These are phyloP conservation scores for Agrocybe pediades DNA, from an alignment of 768 basidiomycete genomes.

Conservation along the genomic window DNA sequence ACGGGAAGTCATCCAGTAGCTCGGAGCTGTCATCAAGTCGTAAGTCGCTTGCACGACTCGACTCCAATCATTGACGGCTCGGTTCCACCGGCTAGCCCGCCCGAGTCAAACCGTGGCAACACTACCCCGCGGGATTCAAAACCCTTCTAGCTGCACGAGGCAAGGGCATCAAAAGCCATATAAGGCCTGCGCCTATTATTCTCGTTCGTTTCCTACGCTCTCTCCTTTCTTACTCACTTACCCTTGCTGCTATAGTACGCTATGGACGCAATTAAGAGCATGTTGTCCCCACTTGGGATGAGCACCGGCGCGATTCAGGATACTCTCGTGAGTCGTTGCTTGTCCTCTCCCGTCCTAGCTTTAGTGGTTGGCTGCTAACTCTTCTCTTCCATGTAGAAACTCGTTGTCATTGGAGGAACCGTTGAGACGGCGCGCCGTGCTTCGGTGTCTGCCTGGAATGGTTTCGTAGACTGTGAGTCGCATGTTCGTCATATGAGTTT, in stretches of 20 bases:
- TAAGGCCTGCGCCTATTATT: constrained; percentile 43
- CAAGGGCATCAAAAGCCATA: constrained; percentile 37
- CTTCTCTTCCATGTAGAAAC: constrained; percentile 56
- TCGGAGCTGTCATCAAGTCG: too few species aligned
- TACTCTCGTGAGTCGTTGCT: constrained; percentile 57
- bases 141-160: constrained; percentile 42
- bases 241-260: constrained; percentile 14
- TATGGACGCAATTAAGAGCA: constrained; percentile 74
- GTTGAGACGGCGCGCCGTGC: constrained; percentile 83
- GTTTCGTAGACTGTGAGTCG: constrained; percentile 80
- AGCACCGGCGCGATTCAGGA: constrained; percentile 75
- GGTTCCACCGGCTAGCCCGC: too few species aligned
- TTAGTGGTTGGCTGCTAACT: neutral
- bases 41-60: too few species aligned
- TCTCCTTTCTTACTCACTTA: constrained; percentile 27
- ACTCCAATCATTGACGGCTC: too few species aligned
- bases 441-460: constrained; percentile 86
- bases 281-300: constrained; percentile 72
- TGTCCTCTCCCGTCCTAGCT: neutral
- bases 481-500: neutral
- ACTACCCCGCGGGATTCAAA: constrained; percentile 17
- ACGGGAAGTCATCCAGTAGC: too few species aligned
- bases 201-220: constrained; percentile 32
- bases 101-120: too few species aligned
- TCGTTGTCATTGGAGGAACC: constrained; percentile 88